Conservation (phyloP, 139 green algal genomes). For the Auxenochlorella protothecoides region DNA sequence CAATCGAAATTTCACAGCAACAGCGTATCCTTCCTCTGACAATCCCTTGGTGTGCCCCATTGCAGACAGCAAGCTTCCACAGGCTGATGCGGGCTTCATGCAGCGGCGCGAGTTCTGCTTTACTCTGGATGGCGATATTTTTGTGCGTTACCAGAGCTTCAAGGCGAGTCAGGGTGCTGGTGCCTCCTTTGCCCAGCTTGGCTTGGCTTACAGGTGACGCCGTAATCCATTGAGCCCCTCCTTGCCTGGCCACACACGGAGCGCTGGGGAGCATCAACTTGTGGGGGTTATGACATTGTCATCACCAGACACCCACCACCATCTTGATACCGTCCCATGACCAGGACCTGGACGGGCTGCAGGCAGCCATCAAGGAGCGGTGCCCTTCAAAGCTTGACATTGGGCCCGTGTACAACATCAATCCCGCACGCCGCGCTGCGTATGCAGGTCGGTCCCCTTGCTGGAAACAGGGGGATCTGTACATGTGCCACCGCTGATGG, state of each 20-base stretch:
- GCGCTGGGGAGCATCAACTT: too few relatives aligned
- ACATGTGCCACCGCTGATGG: not conserved
- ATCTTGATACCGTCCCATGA: not conserved
- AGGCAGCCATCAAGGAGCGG: constrained; percentile 47
- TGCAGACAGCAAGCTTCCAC: not conserved
- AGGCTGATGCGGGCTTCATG: constrained; percentile 63
- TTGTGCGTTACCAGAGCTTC: constrained; percentile 96
- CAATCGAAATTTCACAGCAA: too few relatives aligned
- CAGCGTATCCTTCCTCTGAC: not conserved
- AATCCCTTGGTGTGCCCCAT: not conserved
- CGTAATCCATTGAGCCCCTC: too few relatives aligned
- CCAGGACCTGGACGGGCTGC: constrained; percentile 66
- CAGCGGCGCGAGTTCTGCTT: constrained; percentile 92
- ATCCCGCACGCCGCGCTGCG: constrained; percentile 63
- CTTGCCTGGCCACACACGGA: too few relatives aligned
- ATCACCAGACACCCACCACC: not conserved
- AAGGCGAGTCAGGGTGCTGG: constrained; percentile 24
- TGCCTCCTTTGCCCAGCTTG: not conserved
- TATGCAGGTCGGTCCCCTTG: constrained; percentile 29
- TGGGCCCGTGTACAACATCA: constrained; percentile 88
- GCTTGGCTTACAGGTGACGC: not conserved
- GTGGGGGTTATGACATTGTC: too few relatives aligned
- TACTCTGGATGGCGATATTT: constrained; percentile 94
- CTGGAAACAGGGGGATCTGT: not conserved
- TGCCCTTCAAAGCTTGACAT: constrained; percentile 96